Evolutionary conservation across 352 stramenopile species (phyloP).

Genomic region (Globisporangium uncinulatum): DNA sequence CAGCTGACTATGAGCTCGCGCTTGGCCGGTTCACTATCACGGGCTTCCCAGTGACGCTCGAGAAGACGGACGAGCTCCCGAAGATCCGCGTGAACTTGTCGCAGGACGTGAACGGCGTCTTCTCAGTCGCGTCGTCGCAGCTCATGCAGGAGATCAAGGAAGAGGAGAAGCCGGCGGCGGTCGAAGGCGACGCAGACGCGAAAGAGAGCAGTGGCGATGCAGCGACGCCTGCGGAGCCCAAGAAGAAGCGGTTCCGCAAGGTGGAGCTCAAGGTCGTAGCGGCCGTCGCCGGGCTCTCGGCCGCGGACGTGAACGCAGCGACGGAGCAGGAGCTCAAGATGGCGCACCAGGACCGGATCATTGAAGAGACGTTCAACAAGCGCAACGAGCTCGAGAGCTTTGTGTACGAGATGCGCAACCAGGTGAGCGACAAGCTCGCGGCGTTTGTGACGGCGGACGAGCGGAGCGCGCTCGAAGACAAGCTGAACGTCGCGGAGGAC

Average conservation of each 20-base stretch:
- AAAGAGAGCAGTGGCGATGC: conserved; percentile 36
- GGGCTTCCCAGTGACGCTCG: conserved; percentile 61
- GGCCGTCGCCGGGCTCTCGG: conserved; percentile 51
- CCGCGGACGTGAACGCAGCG: conserved; percentile 47
- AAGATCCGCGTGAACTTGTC: conserved; percentile 97
- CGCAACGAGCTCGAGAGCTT: conserved; percentile 99
- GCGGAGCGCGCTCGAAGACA: conserved; percentile 79
- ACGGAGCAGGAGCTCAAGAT: conserved; percentile 94
- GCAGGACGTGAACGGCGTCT: conserved; percentile 96
- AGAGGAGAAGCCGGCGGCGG: conserved; percentile 54
- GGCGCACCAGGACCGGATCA: conserved; percentile 94
- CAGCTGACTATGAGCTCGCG: conserved; percentile 58
- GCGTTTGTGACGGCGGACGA: conserved; percentile 89
- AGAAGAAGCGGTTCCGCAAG: conserved; percentile 96
- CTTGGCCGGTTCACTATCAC: conserved; percentile 94
- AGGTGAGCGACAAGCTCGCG: conserved; percentile 81
- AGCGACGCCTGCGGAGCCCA: conserved; percentile 57
- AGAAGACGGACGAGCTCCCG: conserved; percentile 69
- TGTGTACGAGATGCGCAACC: conserved; percentile 99
- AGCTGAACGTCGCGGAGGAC: conserved; percentile 93
- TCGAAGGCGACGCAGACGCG: conserved; percentile 23
- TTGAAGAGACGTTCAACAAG: conserved; percentile 97
- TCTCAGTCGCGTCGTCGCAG: conserved; percentile 93
- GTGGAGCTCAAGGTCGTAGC: conserved; percentile 74
- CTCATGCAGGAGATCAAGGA: conserved; percentile 97